Percentiles rank a stretch among this genome's conserved stretches.
Conservation (phyloP, 371 early-diverging fungal genomes). For the Batkoa obscura region DNA sequence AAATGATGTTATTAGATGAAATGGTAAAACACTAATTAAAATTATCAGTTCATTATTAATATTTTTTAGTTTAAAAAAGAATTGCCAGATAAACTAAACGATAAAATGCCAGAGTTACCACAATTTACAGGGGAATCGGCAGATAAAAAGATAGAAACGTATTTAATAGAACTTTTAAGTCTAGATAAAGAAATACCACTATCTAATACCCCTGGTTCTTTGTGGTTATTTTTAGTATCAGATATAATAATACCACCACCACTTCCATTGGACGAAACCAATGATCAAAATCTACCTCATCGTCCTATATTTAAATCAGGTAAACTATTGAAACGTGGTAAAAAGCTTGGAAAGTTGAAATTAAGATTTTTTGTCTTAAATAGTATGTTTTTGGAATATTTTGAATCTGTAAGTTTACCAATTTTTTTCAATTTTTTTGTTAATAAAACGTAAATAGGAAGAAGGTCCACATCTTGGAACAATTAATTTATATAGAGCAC, state of each 20-base stretch:
- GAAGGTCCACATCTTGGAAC: slow-evolving; percentile 28
- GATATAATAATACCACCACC: background rate
- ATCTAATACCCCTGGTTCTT: no score
- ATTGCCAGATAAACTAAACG: no score
- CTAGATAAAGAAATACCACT: no score
- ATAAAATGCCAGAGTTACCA: no score
- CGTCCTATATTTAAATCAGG: background rate
- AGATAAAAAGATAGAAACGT: no score
- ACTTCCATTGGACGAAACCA: background rate
- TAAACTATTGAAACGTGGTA: slow-evolving; percentile 36
- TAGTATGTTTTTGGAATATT: slow-evolving; percentile 41
- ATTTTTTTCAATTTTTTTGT: background rate
- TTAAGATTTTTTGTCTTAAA: slow-evolving; percentile 45
- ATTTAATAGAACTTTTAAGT: no score
- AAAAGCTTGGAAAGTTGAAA: slow-evolving; percentile 74
- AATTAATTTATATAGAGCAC: slow-evolving; percentile 22
- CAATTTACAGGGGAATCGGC: no score
- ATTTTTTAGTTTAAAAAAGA: no score
- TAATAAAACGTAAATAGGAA: slow-evolving; percentile 15
- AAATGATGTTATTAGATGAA: no score
- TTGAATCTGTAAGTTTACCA: slow-evolving; percentile 32
- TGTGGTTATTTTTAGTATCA: no score
- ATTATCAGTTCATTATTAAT: no score
- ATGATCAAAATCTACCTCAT: background rate
- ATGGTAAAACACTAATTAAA: no score